Percentiles rank a stretch among this genome's conserved stretches.
phyloP scores from a whole-genome alignment of 306 rosid species.

The Cucurbita pepo region DNA sequence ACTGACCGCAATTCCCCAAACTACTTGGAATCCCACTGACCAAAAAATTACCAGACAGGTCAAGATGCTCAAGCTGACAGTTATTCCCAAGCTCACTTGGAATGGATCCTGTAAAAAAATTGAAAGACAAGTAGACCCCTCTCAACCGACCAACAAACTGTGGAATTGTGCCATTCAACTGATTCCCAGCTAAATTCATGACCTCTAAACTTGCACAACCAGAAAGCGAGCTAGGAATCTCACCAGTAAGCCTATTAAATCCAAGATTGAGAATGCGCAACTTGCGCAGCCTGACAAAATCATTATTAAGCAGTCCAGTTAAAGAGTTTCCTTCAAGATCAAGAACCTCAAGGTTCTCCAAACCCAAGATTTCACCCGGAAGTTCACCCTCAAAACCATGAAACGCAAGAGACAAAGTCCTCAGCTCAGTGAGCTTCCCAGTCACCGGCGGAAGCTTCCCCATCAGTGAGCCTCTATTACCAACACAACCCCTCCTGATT shows the following conservation, averaged over 20 bases:
- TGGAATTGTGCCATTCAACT: conserved; percentile 57
- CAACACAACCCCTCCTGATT: conserved; percentile 35
- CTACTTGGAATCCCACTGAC: conserved; percentile 35
- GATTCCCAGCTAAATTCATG: conserved; percentile 64
- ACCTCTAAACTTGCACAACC: conserved; percentile 30
- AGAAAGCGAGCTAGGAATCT: conserved; percentile 36
- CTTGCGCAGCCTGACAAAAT: conserved; percentile 17
- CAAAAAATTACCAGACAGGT: conserved; percentile 62
- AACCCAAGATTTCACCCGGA: conserved; percentile 45
- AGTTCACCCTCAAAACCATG: conserved; percentile 48
- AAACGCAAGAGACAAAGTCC: conserved; percentile 54
- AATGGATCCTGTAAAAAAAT: conserved; percentile 36
- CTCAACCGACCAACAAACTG: conserved; percentile 43
- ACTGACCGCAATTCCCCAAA: conserved; percentile 56
- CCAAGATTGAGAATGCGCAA: conserved; percentile 62
- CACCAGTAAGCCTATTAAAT: conserved; percentile 51
- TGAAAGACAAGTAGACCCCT: conserved; percentile 50
- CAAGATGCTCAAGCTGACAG: conserved; percentile 77
- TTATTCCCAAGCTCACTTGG: conserved; percentile 51
- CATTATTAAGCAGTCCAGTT: conserved; percentile 31
- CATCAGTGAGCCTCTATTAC: conserved; percentile 25
- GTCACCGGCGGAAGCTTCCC: conserved; percentile 43
- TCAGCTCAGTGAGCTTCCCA: conserved; percentile 49
- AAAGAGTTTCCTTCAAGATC: conserved; percentile 76
- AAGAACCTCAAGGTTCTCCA: conserved; percentile 64